A percentile compares a stretch with the other conserved stretches of the same genome.
These are phyloP conservation scores for Daldinia bambusicola DNA, from an alignment of 495 filamentous ascomycete species.

Conservation along the genomic window DNA sequence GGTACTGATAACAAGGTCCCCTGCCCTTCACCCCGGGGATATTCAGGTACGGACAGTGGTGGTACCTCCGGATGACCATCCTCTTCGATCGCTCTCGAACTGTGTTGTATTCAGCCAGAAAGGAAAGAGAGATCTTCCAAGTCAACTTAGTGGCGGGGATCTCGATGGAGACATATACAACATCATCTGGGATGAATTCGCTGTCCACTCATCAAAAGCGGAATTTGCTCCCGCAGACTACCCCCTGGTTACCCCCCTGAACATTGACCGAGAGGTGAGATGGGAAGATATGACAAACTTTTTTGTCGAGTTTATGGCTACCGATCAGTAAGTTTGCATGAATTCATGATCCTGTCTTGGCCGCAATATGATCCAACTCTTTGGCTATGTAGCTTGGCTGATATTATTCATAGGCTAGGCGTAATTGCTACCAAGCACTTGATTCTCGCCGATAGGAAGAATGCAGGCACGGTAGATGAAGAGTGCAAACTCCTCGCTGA, in stretches of 20 bases:
- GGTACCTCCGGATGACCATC: constrained; percentile 65
- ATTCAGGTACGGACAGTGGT: constrained; percentile 69
- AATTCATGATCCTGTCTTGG: neutral
- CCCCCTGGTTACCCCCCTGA: constrained; percentile 60
- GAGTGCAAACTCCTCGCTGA: constrained; percentile 72
- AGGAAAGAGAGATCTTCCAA: constrained; percentile 77
- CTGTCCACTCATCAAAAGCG: constrained; percentile 44
- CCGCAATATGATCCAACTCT: neutral
- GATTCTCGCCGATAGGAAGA: constrained; percentile 71
- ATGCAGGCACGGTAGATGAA: constrained; percentile 62
- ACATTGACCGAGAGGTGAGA: constrained; percentile 66
- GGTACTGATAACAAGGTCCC: constrained; percentile 73
- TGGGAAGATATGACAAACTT: constrained; percentile 75
- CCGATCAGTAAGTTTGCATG: constrained; percentile 60
- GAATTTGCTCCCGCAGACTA: constrained; percentile 73
- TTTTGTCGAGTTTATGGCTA: constrained; percentile 83
- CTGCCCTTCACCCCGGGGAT: constrained; percentile 83
- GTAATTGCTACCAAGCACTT: constrained; percentile 74
- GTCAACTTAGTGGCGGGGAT: constrained; percentile 80
- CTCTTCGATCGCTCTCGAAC: constrained; percentile 69
- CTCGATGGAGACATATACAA: constrained; percentile 85
- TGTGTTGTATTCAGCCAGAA: constrained; percentile 80
- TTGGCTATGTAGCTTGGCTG: neutral
- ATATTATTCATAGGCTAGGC: constrained; percentile 58
- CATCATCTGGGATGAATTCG: constrained; percentile 70